phyloP scores from a whole-genome alignment of 176 grass and related monocot genomes.

The Neostapfia colusana region DNA sequence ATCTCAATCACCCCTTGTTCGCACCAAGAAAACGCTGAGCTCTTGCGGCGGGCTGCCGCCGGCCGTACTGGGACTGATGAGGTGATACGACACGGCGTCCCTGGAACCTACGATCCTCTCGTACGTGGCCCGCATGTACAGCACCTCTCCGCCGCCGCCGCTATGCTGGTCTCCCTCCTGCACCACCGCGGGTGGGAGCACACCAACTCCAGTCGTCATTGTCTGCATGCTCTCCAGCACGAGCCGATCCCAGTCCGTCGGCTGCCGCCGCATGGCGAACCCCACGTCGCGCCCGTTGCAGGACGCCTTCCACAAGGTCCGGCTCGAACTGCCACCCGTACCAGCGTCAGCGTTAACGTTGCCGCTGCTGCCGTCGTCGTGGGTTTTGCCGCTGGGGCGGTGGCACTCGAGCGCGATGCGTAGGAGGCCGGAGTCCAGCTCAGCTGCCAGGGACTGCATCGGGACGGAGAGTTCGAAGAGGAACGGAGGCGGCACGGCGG shows the following conservation, averaged over 20 bases:
- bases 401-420: conserved; percentile 63
- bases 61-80: conserved; percentile 36
- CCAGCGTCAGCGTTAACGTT: too few species aligned
- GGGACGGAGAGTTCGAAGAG: conserved; percentile 62
- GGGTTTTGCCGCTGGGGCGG: conserved; percentile 7
- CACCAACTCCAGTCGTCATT: conserved; percentile 47
- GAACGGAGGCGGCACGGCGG: conserved; percentile 49
- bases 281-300: conserved; percentile 56
- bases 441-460: conserved; percentile 44
- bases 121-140: conserved; percentile 62
- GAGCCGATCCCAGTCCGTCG: conserved; percentile 34
- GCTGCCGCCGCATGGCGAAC: conserved; percentile 37
- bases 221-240: conserved; percentile 51
- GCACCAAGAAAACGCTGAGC: conserved; percentile 59
- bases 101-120: conserved; percentile 53
- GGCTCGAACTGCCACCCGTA: background rate
- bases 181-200: conserved; percentile 12
- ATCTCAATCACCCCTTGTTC: conserved; percentile 26
- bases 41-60: conserved; percentile 50
- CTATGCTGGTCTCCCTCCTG: background rate
- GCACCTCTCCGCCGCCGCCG: conserved; percentile 24
- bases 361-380: background rate
- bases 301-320: conserved; percentile 47
- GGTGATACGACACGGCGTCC: conserved; percentile 61
- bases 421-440: conserved; percentile 52